Evolutionary conservation across 2,329 filamentous ascomycete genomes (phyloP).

Genomic region (Xylaria polymorpha): DNA sequence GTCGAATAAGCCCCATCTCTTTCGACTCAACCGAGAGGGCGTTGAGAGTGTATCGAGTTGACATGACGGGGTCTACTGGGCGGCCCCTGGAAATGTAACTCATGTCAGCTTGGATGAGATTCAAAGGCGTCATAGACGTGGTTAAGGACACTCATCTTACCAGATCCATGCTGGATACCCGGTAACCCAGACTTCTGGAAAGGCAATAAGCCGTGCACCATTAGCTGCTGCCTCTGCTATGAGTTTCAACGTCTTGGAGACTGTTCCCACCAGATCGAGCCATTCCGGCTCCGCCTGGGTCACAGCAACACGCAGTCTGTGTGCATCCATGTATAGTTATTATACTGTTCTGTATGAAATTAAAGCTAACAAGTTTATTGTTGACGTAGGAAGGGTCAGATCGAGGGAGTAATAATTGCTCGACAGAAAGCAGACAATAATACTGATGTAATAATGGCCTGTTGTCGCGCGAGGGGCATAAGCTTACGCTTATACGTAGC

Average conservation of each 20-base stretch:
- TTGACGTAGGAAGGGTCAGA: too few species aligned
- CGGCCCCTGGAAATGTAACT: constrained; percentile 50
- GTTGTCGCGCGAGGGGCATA: too few species aligned
- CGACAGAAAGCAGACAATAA: too few species aligned
- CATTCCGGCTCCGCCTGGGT: constrained; percentile 4
- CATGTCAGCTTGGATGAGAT: neutral
- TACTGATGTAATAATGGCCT: too few species aligned
- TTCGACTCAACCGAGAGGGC: constrained; percentile 47
- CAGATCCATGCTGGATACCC: constrained; percentile 1
- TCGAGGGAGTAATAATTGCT: too few species aligned
- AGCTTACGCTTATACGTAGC: too few species aligned
- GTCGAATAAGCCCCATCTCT: constrained; percentile 54
- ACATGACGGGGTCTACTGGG: constrained; percentile 48
- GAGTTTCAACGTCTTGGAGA: neutral
- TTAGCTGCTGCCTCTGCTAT: neutral
- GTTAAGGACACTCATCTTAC: neutral
- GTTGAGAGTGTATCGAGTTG: constrained; percentile 51
- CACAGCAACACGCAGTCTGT: neutral
- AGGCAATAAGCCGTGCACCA: neutral
- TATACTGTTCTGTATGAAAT: neutral
- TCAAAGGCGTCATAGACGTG: neutral
- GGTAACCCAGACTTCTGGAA: constrained; percentile 1
- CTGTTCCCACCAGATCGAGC: neutral
- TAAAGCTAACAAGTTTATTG: too few species aligned
- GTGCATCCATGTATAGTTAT: neutral